These are phyloP conservation scores for Rhizoclosmatium globosum DNA, from an alignment of 192 early-diverging fungal genomes.

Conservation along the genomic window DNA sequence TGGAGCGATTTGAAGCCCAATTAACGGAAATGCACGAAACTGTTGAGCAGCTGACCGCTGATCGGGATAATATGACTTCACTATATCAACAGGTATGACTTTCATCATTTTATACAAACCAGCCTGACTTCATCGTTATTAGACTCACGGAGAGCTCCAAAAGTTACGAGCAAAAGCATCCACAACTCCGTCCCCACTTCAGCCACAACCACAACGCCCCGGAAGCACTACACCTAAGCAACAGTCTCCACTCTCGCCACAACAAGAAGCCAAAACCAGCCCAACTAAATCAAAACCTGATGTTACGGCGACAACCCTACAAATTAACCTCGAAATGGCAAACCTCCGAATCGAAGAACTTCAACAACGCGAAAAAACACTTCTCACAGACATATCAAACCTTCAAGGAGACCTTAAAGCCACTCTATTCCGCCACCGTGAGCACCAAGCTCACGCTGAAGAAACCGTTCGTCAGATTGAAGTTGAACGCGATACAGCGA, in stretches of 20 bases:
- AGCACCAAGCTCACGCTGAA: slow-evolving; percentile 38
- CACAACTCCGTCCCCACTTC: neutral
- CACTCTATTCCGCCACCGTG: slow-evolving; percentile 42
- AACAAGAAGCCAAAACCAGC: neutral
- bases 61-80: slow-evolving; percentile 51
- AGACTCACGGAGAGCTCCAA: slow-evolving; percentile 30
- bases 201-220: neutral
- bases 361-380: slow-evolving; percentile 30
- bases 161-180: slow-evolving; percentile 24
- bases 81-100: slow-evolving; percentile 56
- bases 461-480: slow-evolving; percentile 50
- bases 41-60: slow-evolving; percentile 46
- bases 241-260: neutral
- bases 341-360: slow-evolving; percentile 7
- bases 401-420: slow-evolving; percentile 51
- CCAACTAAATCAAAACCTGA: neutral
- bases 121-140: neutral
- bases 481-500: slow-evolving; percentile 46
- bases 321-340: neutral
- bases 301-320: neutral
- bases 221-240: neutral
- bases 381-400: slow-evolving; percentile 45
- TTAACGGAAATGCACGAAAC: slow-evolving; percentile 42
- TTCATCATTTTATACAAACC: neutral
- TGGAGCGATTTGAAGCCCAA: slow-evolving; percentile 51